Percentiles rank a stretch among this genome's conserved stretches.
Evolutionary conservation across 805 yeast species (phyloP).

Genomic region (Tetrapisispora pingtungensis): DNA sequence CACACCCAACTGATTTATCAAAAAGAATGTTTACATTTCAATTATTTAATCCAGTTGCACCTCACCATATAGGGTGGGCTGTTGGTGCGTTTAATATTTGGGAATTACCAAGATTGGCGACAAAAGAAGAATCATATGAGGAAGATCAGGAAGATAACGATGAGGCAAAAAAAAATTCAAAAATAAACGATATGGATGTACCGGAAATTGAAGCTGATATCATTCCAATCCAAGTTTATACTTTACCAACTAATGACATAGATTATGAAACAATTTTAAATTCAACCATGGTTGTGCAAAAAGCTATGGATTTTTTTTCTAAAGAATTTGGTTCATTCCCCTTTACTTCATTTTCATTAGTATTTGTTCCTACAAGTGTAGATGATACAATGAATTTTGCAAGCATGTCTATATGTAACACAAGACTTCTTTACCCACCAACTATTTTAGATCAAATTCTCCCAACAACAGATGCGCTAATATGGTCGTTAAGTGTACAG

Average conservation of each 20-base stretch:
- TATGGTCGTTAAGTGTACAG: conserved; percentile 70
- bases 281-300: conserved; percentile 64
- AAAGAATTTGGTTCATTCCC: conserved; percentile 92
- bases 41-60: conserved; percentile 73
- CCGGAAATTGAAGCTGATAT: conserved; percentile 22
- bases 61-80: conserved; percentile 94
- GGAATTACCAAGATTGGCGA: conserved; percentile 20
- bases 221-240: conserved; percentile 53
- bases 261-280: conserved; percentile 44
- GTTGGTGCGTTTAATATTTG: conserved; percentile 73
- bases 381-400: conserved; percentile 51
- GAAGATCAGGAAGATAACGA: conserved; percentile 33
- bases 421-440: conserved; percentile 58
- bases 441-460: conserved; percentile 71
- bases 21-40: conserved; percentile 69
- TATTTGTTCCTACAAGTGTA: conserved; percentile 55
- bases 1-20: conserved; percentile 64
- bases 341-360: conserved; percentile 67
- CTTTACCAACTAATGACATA: conserved; percentile 43
- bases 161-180: conserved; percentile 24
- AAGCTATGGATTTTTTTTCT: conserved; percentile 73
- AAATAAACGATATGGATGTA: conserved; percentile 31
- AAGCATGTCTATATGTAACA: conserved; percentile 47
- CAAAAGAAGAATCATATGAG: conserved; percentile 13
- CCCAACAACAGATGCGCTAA: conserved; percentile 52